phyloP scores from a whole-genome alignment of 1,139 yeast species.

The Lodderomyces oxycetoniae region DNA sequence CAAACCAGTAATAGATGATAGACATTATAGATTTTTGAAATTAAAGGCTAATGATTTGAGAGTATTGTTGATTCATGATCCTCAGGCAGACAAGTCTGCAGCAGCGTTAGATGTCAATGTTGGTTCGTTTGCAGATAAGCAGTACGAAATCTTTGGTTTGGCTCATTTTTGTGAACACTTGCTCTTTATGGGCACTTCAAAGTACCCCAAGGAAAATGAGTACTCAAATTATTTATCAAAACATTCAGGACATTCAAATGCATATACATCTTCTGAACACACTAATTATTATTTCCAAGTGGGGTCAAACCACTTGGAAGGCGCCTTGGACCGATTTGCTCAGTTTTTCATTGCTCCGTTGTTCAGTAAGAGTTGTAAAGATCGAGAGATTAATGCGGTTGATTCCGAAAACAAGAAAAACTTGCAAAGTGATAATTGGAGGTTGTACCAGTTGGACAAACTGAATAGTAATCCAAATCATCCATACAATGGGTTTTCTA shows the following conservation, averaged over 20 bases:
- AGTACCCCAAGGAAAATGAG: slow-evolving; percentile 89
- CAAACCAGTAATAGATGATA: slow-evolving; percentile 70
- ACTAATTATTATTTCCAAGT: slow-evolving; percentile 91
- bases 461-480: slow-evolving; percentile 65
- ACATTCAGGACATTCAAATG: slow-evolving; percentile 65
- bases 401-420: slow-evolving; percentile 95
- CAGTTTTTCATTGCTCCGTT: slow-evolving; percentile 88
- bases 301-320: slow-evolving; percentile 67
- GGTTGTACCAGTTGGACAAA: slow-evolving; percentile 80
- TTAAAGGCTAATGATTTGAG: slow-evolving; percentile 60
- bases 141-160: slow-evolving; percentile 65
- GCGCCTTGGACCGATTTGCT: slow-evolving; percentile 87
- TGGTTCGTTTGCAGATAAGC: slow-evolving; percentile 82
- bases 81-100: slow-evolving; percentile 84
- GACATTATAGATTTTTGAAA: slow-evolving; percentile 63
- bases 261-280: slow-evolving; percentile 84
- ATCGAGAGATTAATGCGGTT: slow-evolving; percentile 89
- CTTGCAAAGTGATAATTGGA: slow-evolving; percentile 84
- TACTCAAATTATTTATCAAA: slow-evolving; percentile 73
- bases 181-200: slow-evolving; percentile 92
- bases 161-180: slow-evolving; percentile 98
- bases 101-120: slow-evolving; percentile 91
- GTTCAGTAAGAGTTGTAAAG: slow-evolving; percentile 76
- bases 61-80: slow-evolving; percentile 76
- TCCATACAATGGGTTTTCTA: slow-evolving; percentile 71